Evolutionary conservation across 805 yeast species (phyloP).

Genomic region (Groenewaldozyma tartarivorans): DNA sequence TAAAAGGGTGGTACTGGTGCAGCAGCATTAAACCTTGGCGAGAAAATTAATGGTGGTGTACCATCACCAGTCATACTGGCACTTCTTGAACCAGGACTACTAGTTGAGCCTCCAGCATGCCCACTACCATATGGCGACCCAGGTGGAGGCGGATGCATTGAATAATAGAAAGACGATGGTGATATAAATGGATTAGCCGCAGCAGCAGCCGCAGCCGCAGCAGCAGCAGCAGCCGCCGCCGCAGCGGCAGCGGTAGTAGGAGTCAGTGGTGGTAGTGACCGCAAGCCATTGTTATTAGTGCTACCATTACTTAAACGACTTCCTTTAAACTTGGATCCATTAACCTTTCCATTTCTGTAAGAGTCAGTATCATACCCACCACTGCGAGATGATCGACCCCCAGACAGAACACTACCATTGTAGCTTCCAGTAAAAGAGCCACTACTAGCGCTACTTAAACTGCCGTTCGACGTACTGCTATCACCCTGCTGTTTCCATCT

Average conservation of each 20-base stretch:
- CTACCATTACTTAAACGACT: no score
- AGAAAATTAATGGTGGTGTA: neutral
- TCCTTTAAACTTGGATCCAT: no score
- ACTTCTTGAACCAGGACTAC: neutral
- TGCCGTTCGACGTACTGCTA: neutral
- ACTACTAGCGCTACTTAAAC: neutral
- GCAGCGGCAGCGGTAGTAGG: slow-evolving; percentile 12
- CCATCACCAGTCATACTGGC: neutral
- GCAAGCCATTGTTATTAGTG: neutral
- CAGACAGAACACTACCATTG: neutral
- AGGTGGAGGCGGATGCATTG: neutral
- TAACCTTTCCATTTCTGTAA: no score
- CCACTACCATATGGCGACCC: neutral
- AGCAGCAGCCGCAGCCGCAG: slow-evolving; percentile 6
- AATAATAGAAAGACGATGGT: neutral
- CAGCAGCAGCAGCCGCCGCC: slow-evolving; percentile 10
- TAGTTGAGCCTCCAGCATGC: neutral
- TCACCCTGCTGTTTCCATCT: neutral
- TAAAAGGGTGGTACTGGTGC: neutral
- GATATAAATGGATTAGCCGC: slow-evolving; percentile 3
- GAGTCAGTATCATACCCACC: no score
- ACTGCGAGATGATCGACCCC: no score
- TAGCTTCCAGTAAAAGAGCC: slow-evolving; percentile 1
- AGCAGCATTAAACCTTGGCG: slow-evolving; percentile 1
- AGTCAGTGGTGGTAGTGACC: slow-evolving; percentile 8